A percentile compares a stretch with the other conserved stretches of the same genome.
Evolutionary conservation across 2,329 filamentous ascomycete species (phyloP).

Genomic region (Golovinomyces cichoracearum): DNA sequence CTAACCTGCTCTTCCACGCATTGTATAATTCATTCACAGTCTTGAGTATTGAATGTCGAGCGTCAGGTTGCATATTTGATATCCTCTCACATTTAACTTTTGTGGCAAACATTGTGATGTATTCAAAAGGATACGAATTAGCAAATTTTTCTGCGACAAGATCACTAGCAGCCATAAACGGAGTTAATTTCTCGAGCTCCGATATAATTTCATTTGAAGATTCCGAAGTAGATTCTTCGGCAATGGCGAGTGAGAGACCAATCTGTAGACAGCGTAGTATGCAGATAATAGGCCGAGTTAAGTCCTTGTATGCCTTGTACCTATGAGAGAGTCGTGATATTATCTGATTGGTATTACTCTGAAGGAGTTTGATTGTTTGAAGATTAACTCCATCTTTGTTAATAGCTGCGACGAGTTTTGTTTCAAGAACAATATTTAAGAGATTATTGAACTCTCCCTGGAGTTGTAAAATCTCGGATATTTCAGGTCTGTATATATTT

Average conservation of each 20-base stretch:
- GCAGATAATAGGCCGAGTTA: constrained; percentile 51
- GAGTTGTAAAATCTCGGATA: constrained; percentile 41
- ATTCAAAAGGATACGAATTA: constrained; percentile 19
- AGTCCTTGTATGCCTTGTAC: constrained; percentile 63
- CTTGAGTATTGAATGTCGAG: constrained; percentile 32
- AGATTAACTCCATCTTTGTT: constrained; percentile 17
- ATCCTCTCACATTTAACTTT: constrained; percentile 24
- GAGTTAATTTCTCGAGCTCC: constrained; percentile 22
- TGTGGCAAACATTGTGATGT: constrained; percentile 23
- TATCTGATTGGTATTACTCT: constrained; percentile 38
- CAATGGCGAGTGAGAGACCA: constrained; percentile 36
- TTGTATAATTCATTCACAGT: constrained; percentile 49
- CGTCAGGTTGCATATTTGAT: constrained; percentile 17
- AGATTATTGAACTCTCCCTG: constrained; percentile 67
- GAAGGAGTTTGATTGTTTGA: constrained; percentile 19
- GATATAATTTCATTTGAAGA: constrained; percentile 3
- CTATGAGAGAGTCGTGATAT: constrained; percentile 40
- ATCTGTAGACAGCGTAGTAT: constrained; percentile 57
- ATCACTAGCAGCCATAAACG: constrained; percentile 27
- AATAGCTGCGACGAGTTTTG: constrained; percentile 6
- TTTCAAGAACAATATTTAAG: constrained; percentile 22
- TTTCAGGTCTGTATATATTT: constrained; percentile 43
- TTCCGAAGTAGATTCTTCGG: constrained; percentile 3
- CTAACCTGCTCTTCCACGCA: constrained; percentile 55
- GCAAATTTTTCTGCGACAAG: constrained; percentile 4